Base-by-base conservation (phyloP, 2,329 filamentous ascomycete species). In the Diplodia mutila region DNA sequence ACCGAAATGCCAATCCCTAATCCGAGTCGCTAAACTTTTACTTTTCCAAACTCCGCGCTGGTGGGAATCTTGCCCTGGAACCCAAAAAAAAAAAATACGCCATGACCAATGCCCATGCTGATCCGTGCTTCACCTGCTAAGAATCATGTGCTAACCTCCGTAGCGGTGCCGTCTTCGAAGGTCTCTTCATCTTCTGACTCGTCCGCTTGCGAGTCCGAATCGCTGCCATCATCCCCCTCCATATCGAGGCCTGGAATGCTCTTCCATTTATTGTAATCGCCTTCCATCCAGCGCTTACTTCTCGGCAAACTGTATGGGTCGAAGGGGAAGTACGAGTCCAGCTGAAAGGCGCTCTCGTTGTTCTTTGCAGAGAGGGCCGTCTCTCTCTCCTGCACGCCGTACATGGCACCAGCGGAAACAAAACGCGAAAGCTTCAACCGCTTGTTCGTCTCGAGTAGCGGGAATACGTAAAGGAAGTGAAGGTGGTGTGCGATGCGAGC, bases 251-350 rank as follows among this genome's bases (percentile, higher is more conserved):
- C 78, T 4, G 77, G 77, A 49, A 80, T 74, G 1, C 75, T 73
- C 32, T 74, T 77, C 77, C 77, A 80, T 68, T 76, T 70, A 12
- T 78, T 74, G 66, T 80, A 80, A 48, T 79, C 77, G 1, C 87
- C 85, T 70, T 93, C 90, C 14, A 99, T 81, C 96, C 95, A 98
- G 68, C 89, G 86, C 79, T 91, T 93, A 78, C 94, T 97, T 72
- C 89, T 84, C 0, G 94, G 94, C 61, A 99, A 83, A 74, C 94
- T 91, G 78, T 98, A 99, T 2, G 96, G 96, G 76, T 99, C 95
- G 75, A 99, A 99, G 0, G 95, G 95, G 75, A 98, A 99, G 78
- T 97, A 97, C 0, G 93, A 91, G 72, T 98, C 94, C 1, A 99
- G 85, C 78, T 97, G 90, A 74, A 94, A 90, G 74, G 89, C 90